Conservation (phyloP, 164 flowering plant genomes). For the Brasenia schreberi region DNA sequence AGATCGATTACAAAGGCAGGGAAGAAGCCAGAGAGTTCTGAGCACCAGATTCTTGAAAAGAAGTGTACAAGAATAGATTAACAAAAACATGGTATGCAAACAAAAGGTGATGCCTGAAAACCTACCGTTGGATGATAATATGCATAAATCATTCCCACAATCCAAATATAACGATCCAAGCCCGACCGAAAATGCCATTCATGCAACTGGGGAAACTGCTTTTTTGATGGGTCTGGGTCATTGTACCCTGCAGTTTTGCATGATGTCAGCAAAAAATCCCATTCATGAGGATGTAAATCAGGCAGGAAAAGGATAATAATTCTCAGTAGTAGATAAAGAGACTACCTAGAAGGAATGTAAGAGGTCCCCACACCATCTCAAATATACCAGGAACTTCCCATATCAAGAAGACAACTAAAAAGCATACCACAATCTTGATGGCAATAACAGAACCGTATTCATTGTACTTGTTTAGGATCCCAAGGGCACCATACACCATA, state of each 20-base stretch:
- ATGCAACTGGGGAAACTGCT: conserved; percentile 63
- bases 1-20: background rate
- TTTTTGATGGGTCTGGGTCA: conserved; percentile 81
- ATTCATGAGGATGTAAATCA: background rate
- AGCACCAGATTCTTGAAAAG: background rate
- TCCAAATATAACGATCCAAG: conserved; percentile 98
- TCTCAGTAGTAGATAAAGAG: too few relatives aligned
- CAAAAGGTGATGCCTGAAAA: background rate
- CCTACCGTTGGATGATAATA: conserved; percentile 89
- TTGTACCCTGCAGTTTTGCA: conserved; percentile 22
- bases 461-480: conserved; percentile 72
- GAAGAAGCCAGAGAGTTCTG: background rate
- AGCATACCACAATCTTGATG: conserved; percentile 59
- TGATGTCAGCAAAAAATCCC: background rate
- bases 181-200: conserved; percentile 99
- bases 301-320: background rate
- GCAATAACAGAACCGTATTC: conserved; percentile 79
- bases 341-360: conserved; percentile 60
- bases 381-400: conserved; percentile 98
- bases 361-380: conserved; percentile 71
- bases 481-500: conserved; percentile 96
- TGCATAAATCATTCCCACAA: conserved; percentile 95
- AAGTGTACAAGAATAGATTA: background rate
- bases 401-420: conserved; percentile 73
- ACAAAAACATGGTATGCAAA: background rate